Base-by-base conservation (phyloP, 176 grass and related monocot species). In the Eleusine coracana region DNA sequence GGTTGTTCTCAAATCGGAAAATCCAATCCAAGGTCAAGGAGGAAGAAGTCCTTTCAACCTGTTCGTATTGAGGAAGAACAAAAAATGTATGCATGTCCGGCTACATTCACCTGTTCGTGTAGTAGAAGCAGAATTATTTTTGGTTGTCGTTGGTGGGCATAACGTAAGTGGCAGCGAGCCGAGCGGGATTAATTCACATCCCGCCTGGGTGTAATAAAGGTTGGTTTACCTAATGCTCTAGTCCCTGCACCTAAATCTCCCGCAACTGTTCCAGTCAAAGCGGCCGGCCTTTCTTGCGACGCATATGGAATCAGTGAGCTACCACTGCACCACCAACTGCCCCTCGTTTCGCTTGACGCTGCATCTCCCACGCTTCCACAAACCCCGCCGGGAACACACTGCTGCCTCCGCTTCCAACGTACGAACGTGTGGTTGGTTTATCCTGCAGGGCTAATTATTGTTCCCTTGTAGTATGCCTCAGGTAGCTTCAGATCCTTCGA, bases 161-260 rank as follows among this genome's bases (percentile, higher is more conserved):
- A 28, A 25, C 18, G 44, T 8, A 10, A 46, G 7, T 10, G 11
- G 41, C 41, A 44, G 9, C 41, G 31, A 34, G 31, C 31, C 31
- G 31, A 34, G 31, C 31, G 31, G 31, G 31, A 34, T 34, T 34
- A 34, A 34, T 34, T 34, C 31, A 34, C 31, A 34, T 34, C 31
- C 31, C 31, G 31, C 31, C 51, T 50, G 44, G 23, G 25, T 15
- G 54, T 52, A 56, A 42, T 13, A 77, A 77, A 56, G 77, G 68
- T 91, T 87, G 68, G 89, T 91, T 87, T 39, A 91, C 89, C 89
- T 87, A 91, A 84, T 87, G 37, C 70, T 73, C 89, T 80, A 44
- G 54, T 61, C 63, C 48, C 38, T 15, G n/a, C 69, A 90, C 84
- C 84, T 90, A 84, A 87, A 86, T 75, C 25, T 29, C 44, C 34